A percentile compares a stretch with the other conserved stretches of the same genome.
These are phyloP conservation scores for Cynara cardunculus DNA, from an alignment of 129 eudicot genomes.

Conservation along the genomic window DNA sequence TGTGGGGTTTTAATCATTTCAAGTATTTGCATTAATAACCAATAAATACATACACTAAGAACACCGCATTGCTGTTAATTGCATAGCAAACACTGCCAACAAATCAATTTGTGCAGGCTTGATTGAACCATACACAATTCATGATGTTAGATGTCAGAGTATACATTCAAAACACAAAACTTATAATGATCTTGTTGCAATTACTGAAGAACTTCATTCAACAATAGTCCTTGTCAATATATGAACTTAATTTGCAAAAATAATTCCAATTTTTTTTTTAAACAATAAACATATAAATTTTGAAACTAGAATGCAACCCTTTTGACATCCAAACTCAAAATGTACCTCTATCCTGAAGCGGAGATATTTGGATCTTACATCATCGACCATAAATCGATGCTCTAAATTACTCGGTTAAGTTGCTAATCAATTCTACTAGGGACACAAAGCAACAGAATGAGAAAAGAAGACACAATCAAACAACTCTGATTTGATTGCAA, in stretches of 20 bases:
- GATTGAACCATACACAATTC: slow-evolving; percentile 15
- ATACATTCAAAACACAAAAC: not conserved
- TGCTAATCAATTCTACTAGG: not conserved
- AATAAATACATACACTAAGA: not conserved
- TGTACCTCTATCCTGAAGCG: not conserved
- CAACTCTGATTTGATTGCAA: not conserved
- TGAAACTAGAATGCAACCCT: slow-evolving; percentile 1
- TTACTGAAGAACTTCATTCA: not conserved
- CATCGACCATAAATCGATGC: not conserved
- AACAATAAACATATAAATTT: not conserved
- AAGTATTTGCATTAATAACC: not conserved
- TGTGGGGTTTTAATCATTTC: not conserved
- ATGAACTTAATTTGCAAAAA: not conserved
- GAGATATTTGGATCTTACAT: slow-evolving; percentile 11
- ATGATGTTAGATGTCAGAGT: not conserved
- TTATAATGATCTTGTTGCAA: not conserved
- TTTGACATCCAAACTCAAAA: not conserved
- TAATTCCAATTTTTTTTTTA: not conserved
- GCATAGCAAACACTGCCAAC: not conserved
- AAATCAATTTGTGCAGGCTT: not conserved
- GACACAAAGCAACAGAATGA: slow-evolving; percentile 12
- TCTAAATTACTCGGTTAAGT: not conserved
- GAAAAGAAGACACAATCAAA: slow-evolving; percentile 5
- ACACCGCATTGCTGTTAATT: slow-evolving; percentile 7
- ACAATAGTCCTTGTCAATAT: not conserved